Conservation (phyloP, 768 basidiomycete species). For the Tricholoma furcatifolium region DNA sequence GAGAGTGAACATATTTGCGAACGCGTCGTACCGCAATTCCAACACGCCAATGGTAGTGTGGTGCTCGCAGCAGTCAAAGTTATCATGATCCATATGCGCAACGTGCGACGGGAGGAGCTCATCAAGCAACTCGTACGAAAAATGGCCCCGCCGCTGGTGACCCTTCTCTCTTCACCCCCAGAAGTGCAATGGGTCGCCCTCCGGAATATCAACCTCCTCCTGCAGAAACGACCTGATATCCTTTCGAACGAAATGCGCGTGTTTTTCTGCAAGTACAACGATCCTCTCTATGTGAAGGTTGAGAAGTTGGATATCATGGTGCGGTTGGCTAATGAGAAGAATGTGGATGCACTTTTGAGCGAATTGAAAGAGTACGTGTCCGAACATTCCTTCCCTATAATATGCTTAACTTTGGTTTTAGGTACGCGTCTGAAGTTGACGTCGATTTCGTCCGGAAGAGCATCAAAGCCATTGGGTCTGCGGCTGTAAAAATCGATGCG, state of each 20-base stretch:
- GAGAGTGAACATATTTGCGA: slow-evolving; percentile 99
- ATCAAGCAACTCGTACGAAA: slow-evolving; percentile 85
- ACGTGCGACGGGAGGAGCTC: slow-evolving; percentile 78
- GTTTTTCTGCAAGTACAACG: slow-evolving; percentile 99
- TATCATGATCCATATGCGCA: slow-evolving; percentile 95
- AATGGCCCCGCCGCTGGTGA: slow-evolving; percentile 97
- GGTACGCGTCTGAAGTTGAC: slow-evolving; percentile 96
- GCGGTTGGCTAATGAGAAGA: slow-evolving; percentile 83
- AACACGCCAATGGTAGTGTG: slow-evolving; percentile 94
- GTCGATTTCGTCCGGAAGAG: slow-evolving; percentile 97
- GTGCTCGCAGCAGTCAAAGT: slow-evolving; percentile 98
- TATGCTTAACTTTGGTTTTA: slow-evolving; percentile 26
- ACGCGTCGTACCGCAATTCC: slow-evolving; percentile 96
- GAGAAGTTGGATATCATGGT: slow-evolving; percentile 99
- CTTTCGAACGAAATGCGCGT: slow-evolving; percentile 97
- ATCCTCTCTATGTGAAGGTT: slow-evolving; percentile 97
- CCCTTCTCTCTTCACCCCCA: slow-evolving; percentile 92
- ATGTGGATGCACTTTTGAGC: slow-evolving; percentile 91
- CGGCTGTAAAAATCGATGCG: slow-evolving; percentile 91
- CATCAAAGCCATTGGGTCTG: slow-evolving; percentile 94
- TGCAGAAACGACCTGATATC: slow-evolving; percentile 90
- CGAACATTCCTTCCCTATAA: neutral
- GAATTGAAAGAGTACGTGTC: slow-evolving; percentile 88
- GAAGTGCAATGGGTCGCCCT: slow-evolving; percentile 99
- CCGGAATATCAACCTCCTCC: slow-evolving; percentile 92